Base-by-base conservation (phyloP, 306 rosid genomes). In the Lathyrus sativus region DNA sequence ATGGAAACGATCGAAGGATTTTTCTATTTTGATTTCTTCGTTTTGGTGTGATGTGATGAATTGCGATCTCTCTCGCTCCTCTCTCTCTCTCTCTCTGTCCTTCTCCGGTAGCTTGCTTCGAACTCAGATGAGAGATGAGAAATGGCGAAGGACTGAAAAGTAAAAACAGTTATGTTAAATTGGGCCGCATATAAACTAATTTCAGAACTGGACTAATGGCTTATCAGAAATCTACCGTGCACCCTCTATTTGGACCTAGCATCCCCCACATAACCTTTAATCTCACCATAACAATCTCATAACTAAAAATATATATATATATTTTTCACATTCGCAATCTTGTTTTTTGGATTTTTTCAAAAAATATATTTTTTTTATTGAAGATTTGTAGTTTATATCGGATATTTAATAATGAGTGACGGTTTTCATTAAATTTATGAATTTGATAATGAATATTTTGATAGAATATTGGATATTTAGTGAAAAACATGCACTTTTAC, bases 1-100 rank as follows among this genome's bases (percentile, higher is more conserved):
- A 48, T 3, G 78, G 67, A 44, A 70, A 62, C 60, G 81, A 73
- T 76, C 85, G 63, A 75, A 66, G 88, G 53, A 12, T 55, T 55
- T 61, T 61, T n/a, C 31, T 31, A 11, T 17, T 46, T 4, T 62
- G 53, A 15, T 62, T 76, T 44, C 29, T 46, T 26, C 22, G 6
- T 62, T 15, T 44, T 24, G 6, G 48, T 24, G 24, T 26, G 56
- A 51, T 19, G n/a, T n/a, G 73, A 60, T 54, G 58, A 68, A 35
- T 68, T 51, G 77, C 41, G 68, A 64, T 71, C 73, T 35, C 9
- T 77, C 46, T 62, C 13, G n/a, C n/a, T n/a, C n/a, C n/a, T 71
- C 73, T 35, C 9, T 71, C 73, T 35, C 9, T 71, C 73, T 35
- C 9, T 56, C 43, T n/a, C 37, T 42, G 8, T 66, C 38, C 35